Conservation (phyloP, 352 stramenopile species). For the Plasmopara halstedii region DNA sequence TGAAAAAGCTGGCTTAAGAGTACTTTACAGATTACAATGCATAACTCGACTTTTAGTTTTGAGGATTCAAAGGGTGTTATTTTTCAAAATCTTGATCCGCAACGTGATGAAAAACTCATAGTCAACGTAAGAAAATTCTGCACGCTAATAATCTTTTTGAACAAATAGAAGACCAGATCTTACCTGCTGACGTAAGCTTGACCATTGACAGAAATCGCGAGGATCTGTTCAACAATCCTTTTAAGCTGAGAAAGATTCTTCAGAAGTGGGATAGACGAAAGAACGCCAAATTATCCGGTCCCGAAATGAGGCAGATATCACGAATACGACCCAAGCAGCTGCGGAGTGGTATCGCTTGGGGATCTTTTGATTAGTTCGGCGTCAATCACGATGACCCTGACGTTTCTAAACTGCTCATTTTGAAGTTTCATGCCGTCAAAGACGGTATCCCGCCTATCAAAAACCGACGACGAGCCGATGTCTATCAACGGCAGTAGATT, state of each 20-base stretch:
- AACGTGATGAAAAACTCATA: conserved; percentile 38
- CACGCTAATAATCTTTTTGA: conserved; percentile 8
- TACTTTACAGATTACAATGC: conserved; percentile 40
- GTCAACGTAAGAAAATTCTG: conserved; percentile 37
- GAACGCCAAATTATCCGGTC: conserved; percentile 8
- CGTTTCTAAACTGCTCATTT: conserved; percentile 28
- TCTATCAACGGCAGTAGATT: neutral
- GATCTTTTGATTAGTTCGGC: conserved; percentile 54
- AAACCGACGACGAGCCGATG: neutral
- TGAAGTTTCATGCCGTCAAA: conserved; percentile 46
- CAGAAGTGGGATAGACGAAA: conserved; percentile 47
- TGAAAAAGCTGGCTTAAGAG: conserved; percentile 14
- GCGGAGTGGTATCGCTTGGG: conserved; percentile 26
- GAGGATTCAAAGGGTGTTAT: conserved; percentile 17
- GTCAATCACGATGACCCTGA: conserved; percentile 42
- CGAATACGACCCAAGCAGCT: conserved; percentile 31
- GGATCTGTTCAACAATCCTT: conserved; percentile 58
- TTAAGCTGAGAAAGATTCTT: conserved; percentile 48
- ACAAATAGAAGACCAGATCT: conserved; percentile 35
- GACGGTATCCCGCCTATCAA: conserved; percentile 57
- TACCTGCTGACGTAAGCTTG: conserved; percentile 38
- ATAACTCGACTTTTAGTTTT: conserved; percentile 43
- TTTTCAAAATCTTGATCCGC: conserved; percentile 28
- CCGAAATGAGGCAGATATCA: conserved; percentile 25
- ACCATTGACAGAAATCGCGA: conserved; percentile 39